phyloP scores from a whole-genome alignment of 2,329 filamentous ascomycete genomes.

The Fusarium begoniae region DNA sequence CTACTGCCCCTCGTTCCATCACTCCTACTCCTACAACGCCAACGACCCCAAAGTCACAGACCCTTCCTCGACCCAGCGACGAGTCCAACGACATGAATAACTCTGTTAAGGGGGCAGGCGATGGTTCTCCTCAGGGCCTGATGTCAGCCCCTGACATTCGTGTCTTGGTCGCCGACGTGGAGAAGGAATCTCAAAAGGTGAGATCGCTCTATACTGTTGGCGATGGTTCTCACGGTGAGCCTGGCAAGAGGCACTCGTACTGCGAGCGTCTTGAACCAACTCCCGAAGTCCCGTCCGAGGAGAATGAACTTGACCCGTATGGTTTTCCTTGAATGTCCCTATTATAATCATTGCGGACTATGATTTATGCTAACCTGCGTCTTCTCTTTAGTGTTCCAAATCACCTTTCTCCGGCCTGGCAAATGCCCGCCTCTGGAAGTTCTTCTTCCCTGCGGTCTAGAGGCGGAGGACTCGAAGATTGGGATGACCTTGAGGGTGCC shows the following conservation, averaged over 20 bases:
- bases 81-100: constrained; percentile 38
- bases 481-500: constrained; percentile 69
- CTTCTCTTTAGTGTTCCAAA: constrained; percentile 39
- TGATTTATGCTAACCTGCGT: constrained; percentile 42
- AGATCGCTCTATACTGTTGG: constrained; percentile 71
- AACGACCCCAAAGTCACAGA: constrained; percentile 36
- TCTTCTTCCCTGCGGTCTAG: constrained; percentile 57
- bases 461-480: constrained; percentile 69
- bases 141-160: constrained; percentile 57
- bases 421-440: constrained; percentile 54
- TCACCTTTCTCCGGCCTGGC: constrained; percentile 47
- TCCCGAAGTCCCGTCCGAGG: constrained; percentile 61
- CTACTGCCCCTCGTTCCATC: constrained; percentile 8
- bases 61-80: constrained; percentile 36
- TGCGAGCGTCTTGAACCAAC: constrained; percentile 60
- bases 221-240: constrained; percentile 63
- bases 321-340: constrained; percentile 59
- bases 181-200: constrained; percentile 73
- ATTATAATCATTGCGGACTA: constrained; percentile 36
- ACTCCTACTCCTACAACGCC: constrained; percentile 34
- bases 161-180: constrained; percentile 63
- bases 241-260: constrained; percentile 59
- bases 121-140: constrained; percentile 24
- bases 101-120: constrained; percentile 20
- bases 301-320: constrained; percentile 65